Percentiles rank a stretch among this genome's conserved stretches.
Conservation (phyloP, 345 rosid genomes). For the Combretum micranthum region DNA sequence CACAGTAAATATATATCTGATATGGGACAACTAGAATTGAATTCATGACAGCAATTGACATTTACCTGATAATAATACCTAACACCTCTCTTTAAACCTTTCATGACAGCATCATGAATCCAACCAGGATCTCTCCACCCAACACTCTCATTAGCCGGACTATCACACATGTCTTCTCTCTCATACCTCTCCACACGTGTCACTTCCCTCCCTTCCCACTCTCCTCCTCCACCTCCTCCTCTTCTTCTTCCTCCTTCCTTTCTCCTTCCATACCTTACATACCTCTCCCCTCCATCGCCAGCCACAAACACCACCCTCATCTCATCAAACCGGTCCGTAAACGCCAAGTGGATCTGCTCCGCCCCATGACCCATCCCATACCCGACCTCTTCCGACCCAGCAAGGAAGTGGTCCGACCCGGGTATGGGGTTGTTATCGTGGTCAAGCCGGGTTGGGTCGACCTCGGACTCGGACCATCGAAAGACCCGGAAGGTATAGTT, state of each 20-base stretch:
- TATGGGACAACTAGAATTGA: not conserved
- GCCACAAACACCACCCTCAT: conserved; percentile 83
- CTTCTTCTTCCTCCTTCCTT: conserved; percentile 33
- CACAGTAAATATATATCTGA: not conserved
- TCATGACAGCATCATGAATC: conserved; percentile 64
- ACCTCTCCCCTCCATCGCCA: conserved; percentile 53
- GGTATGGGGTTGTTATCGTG: conserved; percentile 87
- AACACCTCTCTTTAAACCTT: conserved; percentile 45
- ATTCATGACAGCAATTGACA: not conserved
- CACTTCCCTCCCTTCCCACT: conserved; percentile 16
- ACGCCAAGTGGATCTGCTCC: conserved; percentile 76
- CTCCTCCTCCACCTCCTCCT: conserved; percentile 17
- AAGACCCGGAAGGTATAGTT: conserved; percentile 86
- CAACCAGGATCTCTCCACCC: conserved; percentile 98
- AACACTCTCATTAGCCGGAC: conserved; percentile 57
- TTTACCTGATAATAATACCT: conserved; percentile 69
- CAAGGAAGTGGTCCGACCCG: conserved; percentile 45
- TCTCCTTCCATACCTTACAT: conserved; percentile 53
- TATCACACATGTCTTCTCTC: conserved; percentile 68
- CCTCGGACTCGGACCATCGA: conserved; percentile 63
- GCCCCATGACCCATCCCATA: conserved; percentile 20
- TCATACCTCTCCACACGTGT: conserved; percentile 70
- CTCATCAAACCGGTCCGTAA: conserved; percentile 52
- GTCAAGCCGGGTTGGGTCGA: conserved; percentile 43
- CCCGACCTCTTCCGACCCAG: conserved; percentile 25